These are phyloP conservation scores for Pseudopyrenochaeta lycopersici DNA, from an alignment of 2,329 filamentous ascomycete genomes.

Conservation along the genomic window DNA sequence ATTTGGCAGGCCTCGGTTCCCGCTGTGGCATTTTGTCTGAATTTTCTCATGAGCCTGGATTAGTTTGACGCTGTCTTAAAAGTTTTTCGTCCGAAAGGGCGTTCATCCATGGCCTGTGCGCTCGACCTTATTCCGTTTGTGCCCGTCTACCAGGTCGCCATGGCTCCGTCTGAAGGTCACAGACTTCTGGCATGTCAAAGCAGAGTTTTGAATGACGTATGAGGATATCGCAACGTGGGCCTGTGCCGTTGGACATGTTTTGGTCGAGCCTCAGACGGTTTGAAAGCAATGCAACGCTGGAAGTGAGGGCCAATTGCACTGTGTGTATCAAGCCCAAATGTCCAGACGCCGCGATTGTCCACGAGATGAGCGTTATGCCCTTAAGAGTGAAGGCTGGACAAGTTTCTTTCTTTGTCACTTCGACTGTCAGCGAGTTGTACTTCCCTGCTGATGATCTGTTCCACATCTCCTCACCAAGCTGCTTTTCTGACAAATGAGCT, in stretches of 20 bases:
- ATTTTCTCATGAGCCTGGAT: too few species aligned
- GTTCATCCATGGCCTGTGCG: neutral
- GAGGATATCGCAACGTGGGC: too few species aligned
- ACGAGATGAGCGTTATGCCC: neutral
- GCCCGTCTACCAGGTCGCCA: too few species aligned
- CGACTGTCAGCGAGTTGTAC: neutral
- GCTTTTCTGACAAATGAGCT: constrained; percentile 14
- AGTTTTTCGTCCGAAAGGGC: neutral
- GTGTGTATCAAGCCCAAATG: neutral
- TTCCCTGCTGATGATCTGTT: constrained; percentile 1
- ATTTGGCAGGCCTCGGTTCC: neutral
- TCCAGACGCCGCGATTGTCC: neutral
- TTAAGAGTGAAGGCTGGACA: neutral
- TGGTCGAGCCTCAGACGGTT: neutral
- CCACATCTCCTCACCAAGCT: neutral
- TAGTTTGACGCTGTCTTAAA: neutral
- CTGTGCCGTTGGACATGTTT: too few species aligned
- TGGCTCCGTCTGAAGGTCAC: too few species aligned
- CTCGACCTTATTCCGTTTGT: too few species aligned
- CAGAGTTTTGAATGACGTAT: too few species aligned
- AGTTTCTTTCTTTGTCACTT: constrained; percentile 3
- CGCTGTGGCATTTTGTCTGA: neutral
- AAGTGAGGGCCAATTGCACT: too few species aligned
- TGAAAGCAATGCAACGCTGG: neutral
- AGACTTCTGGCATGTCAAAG: too few species aligned